Conservation (phyloP, 2,329 filamentous ascomycete genomes). For the Stromatinia cepivora region DNA sequence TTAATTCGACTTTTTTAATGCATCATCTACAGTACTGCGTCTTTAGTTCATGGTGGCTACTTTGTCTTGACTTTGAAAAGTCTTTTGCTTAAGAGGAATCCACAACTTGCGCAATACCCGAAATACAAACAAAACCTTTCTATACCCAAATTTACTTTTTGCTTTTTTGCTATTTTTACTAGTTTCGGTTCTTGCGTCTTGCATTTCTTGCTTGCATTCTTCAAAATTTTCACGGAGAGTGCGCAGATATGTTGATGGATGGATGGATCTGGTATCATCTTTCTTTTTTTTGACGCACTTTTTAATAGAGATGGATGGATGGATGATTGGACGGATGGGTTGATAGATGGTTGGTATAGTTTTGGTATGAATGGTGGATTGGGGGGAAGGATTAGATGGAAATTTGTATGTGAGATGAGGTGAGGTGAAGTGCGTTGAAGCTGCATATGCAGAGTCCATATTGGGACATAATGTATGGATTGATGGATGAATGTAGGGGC, state of each 20-base stretch:
- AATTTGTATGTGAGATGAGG: slow-evolving; percentile 16
- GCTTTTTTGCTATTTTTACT: not conserved
- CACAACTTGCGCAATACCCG: slow-evolving; percentile 7
- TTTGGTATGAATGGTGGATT: slow-evolving; percentile 13
- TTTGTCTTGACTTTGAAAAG: not conserved
- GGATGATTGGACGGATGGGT: slow-evolving; percentile 5
- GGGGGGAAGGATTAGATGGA: not conserved
- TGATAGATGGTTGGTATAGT: slow-evolving; percentile 14
- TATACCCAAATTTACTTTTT: slow-evolving; percentile 12
- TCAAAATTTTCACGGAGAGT: not conserved
- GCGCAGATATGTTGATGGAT: slow-evolving; percentile 9
- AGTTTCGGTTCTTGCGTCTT: slow-evolving; percentile 16
- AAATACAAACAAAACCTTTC: slow-evolving; percentile 17
- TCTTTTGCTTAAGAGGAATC: slow-evolving; percentile 3
- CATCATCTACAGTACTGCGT: not conserved
- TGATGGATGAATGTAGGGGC: not conserved
- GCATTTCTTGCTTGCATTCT: too few species aligned
- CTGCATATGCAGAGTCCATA: not conserved
- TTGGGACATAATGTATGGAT: not conserved
- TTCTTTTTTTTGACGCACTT: not conserved
- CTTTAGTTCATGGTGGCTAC: slow-evolving; percentile 1
- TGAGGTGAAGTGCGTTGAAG: not conserved
- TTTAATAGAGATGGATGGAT: slow-evolving; percentile 17
- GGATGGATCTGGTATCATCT: slow-evolving; percentile 21
- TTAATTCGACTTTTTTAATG: slow-evolving; percentile 17